Percentiles rank a stretch among this genome's conserved stretches.
Evolutionary conservation across 805 yeast genomes (phyloP).

Genomic region (Candida nanaspora): DNA sequence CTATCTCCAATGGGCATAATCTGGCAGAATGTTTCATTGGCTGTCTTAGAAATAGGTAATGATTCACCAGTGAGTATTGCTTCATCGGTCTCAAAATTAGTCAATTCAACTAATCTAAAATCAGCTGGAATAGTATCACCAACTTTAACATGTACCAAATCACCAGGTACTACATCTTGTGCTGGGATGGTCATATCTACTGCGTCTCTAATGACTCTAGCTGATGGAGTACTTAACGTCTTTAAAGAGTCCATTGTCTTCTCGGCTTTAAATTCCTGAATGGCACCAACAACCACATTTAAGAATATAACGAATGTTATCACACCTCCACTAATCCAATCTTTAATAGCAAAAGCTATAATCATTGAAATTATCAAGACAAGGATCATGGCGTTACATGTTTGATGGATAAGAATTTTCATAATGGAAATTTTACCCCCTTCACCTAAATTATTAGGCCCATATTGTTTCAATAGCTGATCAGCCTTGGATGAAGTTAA

Average conservation of each 20-base stretch:
- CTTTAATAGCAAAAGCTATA: conserved; percentile 64
- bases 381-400: conserved; percentile 72
- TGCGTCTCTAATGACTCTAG: conserved; percentile 59
- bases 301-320: conserved; percentile 59
- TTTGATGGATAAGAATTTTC: conserved; percentile 55
- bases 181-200: conserved; percentile 50
- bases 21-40: conserved; percentile 29
- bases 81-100: conserved; percentile 77
- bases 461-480: conserved; percentile 30
- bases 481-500: conserved; percentile 29
- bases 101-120: conserved; percentile 45
- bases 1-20: conserved; percentile 65
- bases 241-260: conserved; percentile 71
- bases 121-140: conserved; percentile 80
- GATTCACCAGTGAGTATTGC: conserved; percentile 89
- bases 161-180: conserved; percentile 67
- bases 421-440: conserved; percentile 46
- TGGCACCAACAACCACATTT: conserved; percentile 59
- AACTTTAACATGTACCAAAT: conserved; percentile 51
- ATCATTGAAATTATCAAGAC: conserved; percentile 64
- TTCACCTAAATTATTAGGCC: conserved; percentile 57
- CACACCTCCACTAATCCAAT: conserved; percentile 81
- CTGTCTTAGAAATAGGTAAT: conserved; percentile 56
- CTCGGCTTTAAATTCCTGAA: conserved; percentile 70
- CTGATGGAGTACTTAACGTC: conserved; percentile 63